Conservation (phyloP, 192 early-diverging fungal species). For the Diversispora eburnea region DNA sequence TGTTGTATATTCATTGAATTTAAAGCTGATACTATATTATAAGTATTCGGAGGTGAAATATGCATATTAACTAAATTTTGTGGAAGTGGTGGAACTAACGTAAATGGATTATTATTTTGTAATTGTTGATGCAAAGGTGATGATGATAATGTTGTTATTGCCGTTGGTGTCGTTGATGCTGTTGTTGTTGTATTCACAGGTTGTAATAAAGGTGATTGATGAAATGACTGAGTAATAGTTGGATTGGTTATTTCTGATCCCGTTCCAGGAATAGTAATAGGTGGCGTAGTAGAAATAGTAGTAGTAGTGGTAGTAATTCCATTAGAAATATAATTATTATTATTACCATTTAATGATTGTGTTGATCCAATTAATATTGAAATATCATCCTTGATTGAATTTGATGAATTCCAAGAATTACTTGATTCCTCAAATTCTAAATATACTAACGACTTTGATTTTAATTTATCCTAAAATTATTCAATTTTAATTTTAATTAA, state of each 20-base stretch:
- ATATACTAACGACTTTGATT: constrained; percentile 43
- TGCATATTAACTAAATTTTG: not conserved
- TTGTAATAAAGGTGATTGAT: not conserved
- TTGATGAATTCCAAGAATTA: constrained; percentile 59
- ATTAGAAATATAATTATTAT: not conserved
- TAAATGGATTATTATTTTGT: not conserved
- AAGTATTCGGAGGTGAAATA: not conserved
- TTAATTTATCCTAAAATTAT: not conserved
- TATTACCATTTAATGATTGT: not conserved
- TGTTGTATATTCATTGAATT: not conserved
- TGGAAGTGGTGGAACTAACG: not conserved
- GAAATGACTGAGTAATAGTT: not conserved
- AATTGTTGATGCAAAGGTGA: not conserved
- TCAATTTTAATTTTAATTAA: too few relatives aligned
- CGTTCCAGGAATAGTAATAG: too few relatives aligned
- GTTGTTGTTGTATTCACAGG: not conserved
- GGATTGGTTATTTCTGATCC: not conserved
- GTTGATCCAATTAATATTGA: constrained; percentile 39
- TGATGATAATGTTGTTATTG: not conserved
- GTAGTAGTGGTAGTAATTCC: not conserved
- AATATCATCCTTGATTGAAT: constrained; percentile 47
- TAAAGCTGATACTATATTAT: not conserved
- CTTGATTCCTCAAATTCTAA: constrained; percentile 63
- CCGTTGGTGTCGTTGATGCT: too few relatives aligned
- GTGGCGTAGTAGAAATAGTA: too few relatives aligned